Conservation (phyloP, 2,329 filamentous ascomycete species). For the Periconia sp. region DNA sequence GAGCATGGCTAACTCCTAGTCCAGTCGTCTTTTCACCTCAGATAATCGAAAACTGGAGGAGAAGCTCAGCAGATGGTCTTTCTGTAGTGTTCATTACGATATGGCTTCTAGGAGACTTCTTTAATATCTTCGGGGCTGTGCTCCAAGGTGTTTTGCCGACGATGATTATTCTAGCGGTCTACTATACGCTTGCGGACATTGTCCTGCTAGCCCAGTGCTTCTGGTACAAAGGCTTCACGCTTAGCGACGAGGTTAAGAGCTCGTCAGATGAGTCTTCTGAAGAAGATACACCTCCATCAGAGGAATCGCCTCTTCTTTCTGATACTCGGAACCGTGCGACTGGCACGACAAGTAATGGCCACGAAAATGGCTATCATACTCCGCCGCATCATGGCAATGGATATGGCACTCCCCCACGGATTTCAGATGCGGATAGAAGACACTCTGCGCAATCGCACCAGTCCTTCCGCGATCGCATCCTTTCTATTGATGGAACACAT, state of each 20-base stretch:
- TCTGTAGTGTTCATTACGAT: slow-evolving; percentile 91
- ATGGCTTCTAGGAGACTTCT: slow-evolving; percentile 93
- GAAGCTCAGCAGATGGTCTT: slow-evolving; percentile 83
- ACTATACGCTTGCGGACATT: slow-evolving; percentile 91
- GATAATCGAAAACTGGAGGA: slow-evolving; percentile 92
- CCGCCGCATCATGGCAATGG: slow-evolving; percentile 21
- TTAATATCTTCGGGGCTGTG: slow-evolving; percentile 93
- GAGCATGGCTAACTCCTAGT: slow-evolving; percentile 18
- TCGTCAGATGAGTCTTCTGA: slow-evolving; percentile 20
- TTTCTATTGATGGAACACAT: slow-evolving; percentile 68
- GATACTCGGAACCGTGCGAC: slow-evolving; percentile 31
- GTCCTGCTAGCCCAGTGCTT: slow-evolving; percentile 90
- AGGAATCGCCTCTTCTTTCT: slow-evolving; percentile 42
- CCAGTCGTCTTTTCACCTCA: slow-evolving; percentile 90
- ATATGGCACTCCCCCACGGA: slow-evolving; percentile 29
- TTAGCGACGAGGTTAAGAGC: slow-evolving; percentile 42
- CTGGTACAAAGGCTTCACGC: slow-evolving; percentile 85
- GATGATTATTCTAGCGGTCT: slow-evolving; percentile 93
- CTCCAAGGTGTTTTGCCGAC: slow-evolving; percentile 91
- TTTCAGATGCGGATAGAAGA: slow-evolving; percentile 46
- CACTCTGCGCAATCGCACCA: slow-evolving; percentile 37
- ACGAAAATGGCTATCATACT: slow-evolving; percentile 15
- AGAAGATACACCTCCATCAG: slow-evolving; percentile 43
- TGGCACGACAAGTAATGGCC: slow-evolving; percentile 23
- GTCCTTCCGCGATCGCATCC: slow-evolving; percentile 53